Base-by-base conservation (phyloP, 2,329 filamentous ascomycete genomes). In the Cercospora canescens region DNA sequence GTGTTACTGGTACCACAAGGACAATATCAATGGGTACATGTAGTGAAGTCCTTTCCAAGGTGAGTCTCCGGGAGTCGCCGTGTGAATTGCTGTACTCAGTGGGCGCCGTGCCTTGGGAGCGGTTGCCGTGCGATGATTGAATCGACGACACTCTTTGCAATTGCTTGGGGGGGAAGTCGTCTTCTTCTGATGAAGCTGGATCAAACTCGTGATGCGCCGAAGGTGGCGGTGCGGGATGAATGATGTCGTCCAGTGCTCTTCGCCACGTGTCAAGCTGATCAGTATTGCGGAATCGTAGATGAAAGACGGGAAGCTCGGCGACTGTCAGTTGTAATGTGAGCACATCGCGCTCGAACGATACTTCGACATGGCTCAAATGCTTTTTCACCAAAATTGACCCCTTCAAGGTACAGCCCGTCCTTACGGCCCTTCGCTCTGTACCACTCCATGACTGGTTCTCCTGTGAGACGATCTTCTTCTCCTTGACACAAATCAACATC, bases 401-500 rank as follows among this genome's bases (percentile, higher is more conserved):
- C 81, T 99, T 99, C 48, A 99, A 83, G 0, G 94, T 96, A 82
- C 91, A 97, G 69, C 88, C 88, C 9, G 86, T 83, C 77, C 90
- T 94, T 63, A 86, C 85, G 24, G 85, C 85, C 1, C 83, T 57
- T 4, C 83, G 82, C 18, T 80, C 80, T 1, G 79, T 72, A 26
- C 82, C 82, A n/a, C 87, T 90, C 86, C 91, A 94, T 70, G 91
- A 87, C 60, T 87, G 85, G 41, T 85, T 83, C 67, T 74, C 77
- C 55, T 78, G 73, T 41, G 83, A 71, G 9, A 83, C 77, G 8
- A 84, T 79, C 81, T 94, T 97, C 86, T 97, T 98, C 81, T 98
- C 95, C 80, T 98, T 99, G 67, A 99, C 93, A 76, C 95, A 99
- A 70, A 99, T 99, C 73, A 99, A 90, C 95, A 99, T 99, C 81